Evolutionary conservation across 768 basidiomycete species (phyloP), one percentile per base, ranked within the genome.

Genomic region (Porphyrellus cyaneotinctus): DNA sequence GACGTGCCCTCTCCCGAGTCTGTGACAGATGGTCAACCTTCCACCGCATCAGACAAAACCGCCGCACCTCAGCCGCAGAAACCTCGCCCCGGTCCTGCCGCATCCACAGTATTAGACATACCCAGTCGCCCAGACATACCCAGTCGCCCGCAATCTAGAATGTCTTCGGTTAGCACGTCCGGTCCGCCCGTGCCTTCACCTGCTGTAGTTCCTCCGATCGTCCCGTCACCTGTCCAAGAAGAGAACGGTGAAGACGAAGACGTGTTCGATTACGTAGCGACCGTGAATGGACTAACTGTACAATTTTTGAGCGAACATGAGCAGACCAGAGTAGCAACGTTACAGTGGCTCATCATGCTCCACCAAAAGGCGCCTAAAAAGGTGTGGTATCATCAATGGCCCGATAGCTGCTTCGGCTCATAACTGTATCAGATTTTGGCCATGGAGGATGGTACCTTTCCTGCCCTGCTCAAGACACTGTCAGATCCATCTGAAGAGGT

Each of bases 281-380:
- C 93, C 0, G 95, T 99, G 47, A 91, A 90, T 63, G 91, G 89
- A 45, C 70, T 99, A 57, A 97, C 93, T 5, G 75, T 97, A 45
- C 94, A 97, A 60, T 95, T 99, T 67, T 65, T 97, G 70, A 94
- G 90, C 69, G 95, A 99, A 70, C 93, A 91, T 60, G 95, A 97
- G 66, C 94, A 97, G 64, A 98, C 97, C 0, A 76, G 95, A 44
- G 91, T 98, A 6, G 93, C 94, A 24, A 94, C 95, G 3, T 69
- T 99, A 61, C 95, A 95, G 71, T 99, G 97, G 97, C 75, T 99
- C 35, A 85, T 97, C 51, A 99, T 99, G 97, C 73, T 99, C 47
- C 97, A 99, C 71, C 90, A 95, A 67, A 97, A 98, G 64, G 93
- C 94, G 13, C 97, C 97, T 0, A 91, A 87, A 72, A 95, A 95